Evolutionary conservation across 768 basidiomycete genomes (phyloP).

Genomic region (Boletus speciosus): DNA sequence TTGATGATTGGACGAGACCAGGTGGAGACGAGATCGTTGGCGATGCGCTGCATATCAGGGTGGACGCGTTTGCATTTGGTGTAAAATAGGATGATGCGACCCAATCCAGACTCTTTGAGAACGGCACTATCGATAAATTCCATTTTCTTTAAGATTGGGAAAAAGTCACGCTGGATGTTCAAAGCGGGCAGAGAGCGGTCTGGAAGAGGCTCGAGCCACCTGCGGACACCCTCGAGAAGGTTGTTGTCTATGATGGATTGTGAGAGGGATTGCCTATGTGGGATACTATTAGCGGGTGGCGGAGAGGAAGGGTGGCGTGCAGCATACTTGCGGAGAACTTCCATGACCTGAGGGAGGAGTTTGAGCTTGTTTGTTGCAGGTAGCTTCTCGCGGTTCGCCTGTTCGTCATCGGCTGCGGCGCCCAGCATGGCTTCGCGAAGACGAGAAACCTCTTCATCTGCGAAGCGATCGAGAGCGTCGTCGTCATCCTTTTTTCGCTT

Average conservation of each 20-base stretch:
- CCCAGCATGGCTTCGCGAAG: constrained; percentile 84
- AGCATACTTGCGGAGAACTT: constrained; percentile 84
- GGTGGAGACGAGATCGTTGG: constrained; percentile 74
- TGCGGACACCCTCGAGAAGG: constrained; percentile 80
- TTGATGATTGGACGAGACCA: constrained; percentile 95
- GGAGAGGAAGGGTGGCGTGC: background rate
- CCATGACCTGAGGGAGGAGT: constrained; percentile 87
- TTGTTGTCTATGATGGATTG: constrained; percentile 96
- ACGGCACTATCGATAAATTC: constrained; percentile 87
- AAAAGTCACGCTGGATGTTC: constrained; percentile 92
- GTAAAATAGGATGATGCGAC: constrained; percentile 90
- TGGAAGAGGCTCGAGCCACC: constrained; percentile 93
- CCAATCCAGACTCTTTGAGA: constrained; percentile 88
- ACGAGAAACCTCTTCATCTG: constrained; percentile 88
- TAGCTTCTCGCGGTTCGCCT: constrained; percentile 71
- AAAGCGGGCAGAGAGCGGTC: constrained; percentile 91
- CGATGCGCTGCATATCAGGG: constrained; percentile 73
- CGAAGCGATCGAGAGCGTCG: constrained; percentile 79
- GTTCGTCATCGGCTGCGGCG: constrained; percentile 82
- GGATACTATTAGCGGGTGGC: background rate
- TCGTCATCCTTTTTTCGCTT: constrained; percentile 77
- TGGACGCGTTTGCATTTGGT: constrained; percentile 91
- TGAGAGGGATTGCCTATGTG: constrained; percentile 71
- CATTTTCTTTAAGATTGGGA: constrained; percentile 81
- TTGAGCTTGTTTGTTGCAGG: constrained; percentile 85